Evolutionary conservation across 352 stramenopile species (phyloP).

Genomic region (Pythium sukuiense): DNA sequence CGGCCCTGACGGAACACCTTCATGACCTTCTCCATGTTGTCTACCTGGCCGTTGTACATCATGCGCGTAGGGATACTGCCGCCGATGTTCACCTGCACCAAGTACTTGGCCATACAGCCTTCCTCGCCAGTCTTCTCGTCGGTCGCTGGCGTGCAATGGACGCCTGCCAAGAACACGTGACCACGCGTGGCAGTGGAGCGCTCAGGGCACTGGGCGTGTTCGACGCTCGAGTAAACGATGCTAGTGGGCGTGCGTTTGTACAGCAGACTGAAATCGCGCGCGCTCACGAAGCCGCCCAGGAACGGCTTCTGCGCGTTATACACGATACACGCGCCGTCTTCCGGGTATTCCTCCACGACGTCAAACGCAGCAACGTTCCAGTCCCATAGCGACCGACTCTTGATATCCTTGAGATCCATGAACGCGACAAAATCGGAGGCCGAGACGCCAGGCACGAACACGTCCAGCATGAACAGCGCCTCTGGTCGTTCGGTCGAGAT

Average conservation of each 20-base stretch:
- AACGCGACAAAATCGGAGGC: constrained; percentile 43
- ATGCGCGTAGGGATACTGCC: constrained; percentile 48
- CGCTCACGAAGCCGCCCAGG: constrained; percentile 49
- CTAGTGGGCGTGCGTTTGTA: constrained; percentile 28
- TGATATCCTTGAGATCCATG: constrained; percentile 42
- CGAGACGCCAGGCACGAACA: constrained; percentile 44
- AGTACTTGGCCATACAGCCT: constrained; percentile 47
- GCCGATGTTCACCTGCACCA: constrained; percentile 55
- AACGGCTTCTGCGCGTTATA: constrained; percentile 63
- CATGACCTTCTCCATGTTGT: constrained; percentile 65
- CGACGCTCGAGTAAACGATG: constrained; percentile 45
- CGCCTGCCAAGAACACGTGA: constrained; percentile 42
- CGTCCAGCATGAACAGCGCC: constrained; percentile 54
- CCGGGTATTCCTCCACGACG: constrained; percentile 44
- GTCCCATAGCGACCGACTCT: constrained; percentile 50
- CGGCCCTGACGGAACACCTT: constrained; percentile 47
- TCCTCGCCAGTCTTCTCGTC: constrained; percentile 26
- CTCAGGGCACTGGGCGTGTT: constrained; percentile 41
- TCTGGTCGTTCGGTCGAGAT: constrained; percentile 42
- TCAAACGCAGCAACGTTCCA: constrained; percentile 49
- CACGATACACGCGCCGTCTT: constrained; percentile 36
- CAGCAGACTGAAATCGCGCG: constrained; percentile 59
- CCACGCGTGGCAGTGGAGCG: constrained; percentile 35
- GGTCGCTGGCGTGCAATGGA: constrained; percentile 36
- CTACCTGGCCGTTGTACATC: constrained; percentile 55